These are phyloP conservation scores for Diaporthe capsici DNA, from an alignment of 2,329 filamentous ascomycete genomes.

Conservation along the genomic window DNA sequence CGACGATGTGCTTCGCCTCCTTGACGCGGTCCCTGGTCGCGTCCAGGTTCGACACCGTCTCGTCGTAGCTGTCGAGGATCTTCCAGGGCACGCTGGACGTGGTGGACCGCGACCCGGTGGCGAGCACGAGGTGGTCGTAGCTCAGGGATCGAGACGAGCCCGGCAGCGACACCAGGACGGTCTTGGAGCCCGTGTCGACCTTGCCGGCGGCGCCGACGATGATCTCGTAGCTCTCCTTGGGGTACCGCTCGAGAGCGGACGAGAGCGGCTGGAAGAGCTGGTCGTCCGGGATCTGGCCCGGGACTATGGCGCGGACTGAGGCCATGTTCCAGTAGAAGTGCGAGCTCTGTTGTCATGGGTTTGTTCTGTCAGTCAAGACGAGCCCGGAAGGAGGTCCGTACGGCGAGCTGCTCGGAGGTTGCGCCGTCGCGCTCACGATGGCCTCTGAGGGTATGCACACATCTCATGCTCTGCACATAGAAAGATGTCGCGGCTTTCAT, in stretches of 20 bases:
- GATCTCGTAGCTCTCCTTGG: conserved; percentile 63
- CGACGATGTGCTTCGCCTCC: conserved; percentile 65
- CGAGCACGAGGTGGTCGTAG: conserved; percentile 72
- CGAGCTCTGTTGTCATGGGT: conserved; percentile 57
- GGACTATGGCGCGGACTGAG: conserved; percentile 68
- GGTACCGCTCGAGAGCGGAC: conserved; percentile 65
- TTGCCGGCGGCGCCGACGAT: conserved; percentile 63
- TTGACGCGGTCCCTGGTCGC: conserved; percentile 57
- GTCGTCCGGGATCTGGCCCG: conserved; percentile 63
- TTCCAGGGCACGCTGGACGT: conserved; percentile 66
- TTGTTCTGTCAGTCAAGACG: conserved; percentile 1
- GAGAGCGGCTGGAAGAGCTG: conserved; percentile 65
- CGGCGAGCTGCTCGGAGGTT: neutral
- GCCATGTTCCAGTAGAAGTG: conserved; percentile 73
- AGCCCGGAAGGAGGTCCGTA: neutral
- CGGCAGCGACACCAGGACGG: conserved; percentile 57
- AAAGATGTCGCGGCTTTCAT: conserved; percentile 39
- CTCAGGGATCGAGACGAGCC: conserved; percentile 50
- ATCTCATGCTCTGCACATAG: neutral
- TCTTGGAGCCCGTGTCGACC: conserved; percentile 57
- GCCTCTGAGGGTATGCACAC: neutral
- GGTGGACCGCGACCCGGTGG: conserved; percentile 65
- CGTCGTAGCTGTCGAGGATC: conserved; percentile 61
- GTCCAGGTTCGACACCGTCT: conserved; percentile 58
- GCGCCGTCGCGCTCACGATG: neutral